phyloP scores from a whole-genome alignment of 2,329 filamentous ascomycete species.

The Talaromyces atroroseus region DNA sequence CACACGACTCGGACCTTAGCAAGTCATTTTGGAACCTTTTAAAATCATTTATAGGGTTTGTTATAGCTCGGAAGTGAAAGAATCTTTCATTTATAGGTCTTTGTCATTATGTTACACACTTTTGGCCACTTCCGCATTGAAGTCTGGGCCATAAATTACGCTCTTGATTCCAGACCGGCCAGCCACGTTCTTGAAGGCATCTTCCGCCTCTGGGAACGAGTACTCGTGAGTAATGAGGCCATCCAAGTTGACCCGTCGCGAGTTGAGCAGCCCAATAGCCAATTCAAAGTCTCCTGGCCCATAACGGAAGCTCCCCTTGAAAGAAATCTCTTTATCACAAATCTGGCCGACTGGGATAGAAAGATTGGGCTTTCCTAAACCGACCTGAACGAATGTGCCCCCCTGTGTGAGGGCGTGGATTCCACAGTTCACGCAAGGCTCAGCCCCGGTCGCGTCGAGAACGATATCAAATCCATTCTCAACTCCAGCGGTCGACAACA shows the following conservation, averaged over 20 bases:
- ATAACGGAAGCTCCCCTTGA: conserved; percentile 32
- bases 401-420: conserved; percentile 31
- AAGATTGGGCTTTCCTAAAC: conserved; percentile 34
- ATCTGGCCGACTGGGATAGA: conserved; percentile 33
- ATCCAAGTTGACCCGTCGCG: conserved; percentile 24
- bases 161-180: background rate
- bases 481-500: too few species aligned
- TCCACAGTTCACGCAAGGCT: conserved; percentile 41
- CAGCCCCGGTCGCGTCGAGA: conserved; percentile 41
- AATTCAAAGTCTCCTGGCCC: conserved; percentile 29
- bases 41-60: too few species aligned
- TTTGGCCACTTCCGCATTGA: too few species aligned
- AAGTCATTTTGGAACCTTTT: too few species aligned
- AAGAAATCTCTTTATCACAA: conserved; percentile 29
- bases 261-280: conserved; percentile 35
- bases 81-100: too few species aligned
- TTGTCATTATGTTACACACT: too few species aligned
- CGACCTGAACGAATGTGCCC: conserved; percentile 30
- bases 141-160: background rate
- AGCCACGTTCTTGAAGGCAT: conserved; percentile 23
- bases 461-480: conserved; percentile 32
- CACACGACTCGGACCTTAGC: too few species aligned
- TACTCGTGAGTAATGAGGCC: conserved; percentile 24
- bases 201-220: conserved; percentile 23
- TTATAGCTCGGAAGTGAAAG: too few species aligned